A percentile compares a stretch with the other conserved stretches of the same genome.
Evolutionary conservation across 2,329 filamentous ascomycete genomes (phyloP).

Genomic region (Colletotrichum simmondsii): DNA sequence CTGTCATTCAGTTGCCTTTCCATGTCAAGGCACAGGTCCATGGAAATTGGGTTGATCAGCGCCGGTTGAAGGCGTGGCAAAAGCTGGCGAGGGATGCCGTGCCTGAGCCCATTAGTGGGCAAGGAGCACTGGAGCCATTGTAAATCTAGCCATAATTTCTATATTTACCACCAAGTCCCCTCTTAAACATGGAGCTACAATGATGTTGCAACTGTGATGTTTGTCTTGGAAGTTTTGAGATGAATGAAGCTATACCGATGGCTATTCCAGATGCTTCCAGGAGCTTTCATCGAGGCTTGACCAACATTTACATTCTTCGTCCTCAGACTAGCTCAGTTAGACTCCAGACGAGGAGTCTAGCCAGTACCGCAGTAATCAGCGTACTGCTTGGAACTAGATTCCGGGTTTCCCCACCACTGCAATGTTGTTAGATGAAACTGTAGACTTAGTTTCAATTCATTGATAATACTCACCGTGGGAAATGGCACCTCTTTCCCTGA

Average conservation of each 20-base stretch:
- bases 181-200: too few species aligned
- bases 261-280: too few species aligned
- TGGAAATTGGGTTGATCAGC: constrained; percentile 44
- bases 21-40: constrained; percentile 43
- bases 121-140: constrained; percentile 6
- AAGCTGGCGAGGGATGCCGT: neutral
- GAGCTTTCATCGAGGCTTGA: neutral
- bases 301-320: too few species aligned
- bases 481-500: constrained; percentile 34
- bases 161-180: neutral
- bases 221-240: too few species aligned
- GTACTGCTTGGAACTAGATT: constrained; percentile 26
- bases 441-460: too few species aligned
- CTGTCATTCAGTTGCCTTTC: constrained; percentile 52
- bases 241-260: too few species aligned
- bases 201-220: neutral
- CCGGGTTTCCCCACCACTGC: constrained; percentile 26
- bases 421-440: neutral
- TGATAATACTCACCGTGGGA: constrained; percentile 22
- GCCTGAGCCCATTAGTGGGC: neutral
- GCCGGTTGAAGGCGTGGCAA: constrained; percentile 40
- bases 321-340: too few species aligned
- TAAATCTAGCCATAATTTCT: neutral
- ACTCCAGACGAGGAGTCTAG: neutral
- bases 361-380: constrained; percentile 32